These are phyloP conservation scores for Mycena venus DNA, from an alignment of 768 basidiomycete genomes.

Conservation along the genomic window DNA sequence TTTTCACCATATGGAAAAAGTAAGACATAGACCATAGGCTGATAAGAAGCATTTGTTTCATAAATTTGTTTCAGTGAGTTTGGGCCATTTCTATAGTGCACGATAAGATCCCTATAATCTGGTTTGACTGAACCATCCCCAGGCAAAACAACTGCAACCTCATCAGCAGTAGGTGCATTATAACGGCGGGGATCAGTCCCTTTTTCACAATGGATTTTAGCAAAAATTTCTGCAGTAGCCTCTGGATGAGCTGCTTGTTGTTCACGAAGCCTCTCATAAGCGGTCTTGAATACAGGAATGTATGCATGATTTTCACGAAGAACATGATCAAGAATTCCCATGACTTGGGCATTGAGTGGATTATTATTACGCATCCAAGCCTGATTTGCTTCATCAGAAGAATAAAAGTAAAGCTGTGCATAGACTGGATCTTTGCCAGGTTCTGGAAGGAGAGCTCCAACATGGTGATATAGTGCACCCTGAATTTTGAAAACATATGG, in stretches of 20 bases:
- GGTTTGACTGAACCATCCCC: constrained; percentile 34
- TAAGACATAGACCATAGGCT: constrained; percentile 44
- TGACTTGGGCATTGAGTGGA: constrained; percentile 28
- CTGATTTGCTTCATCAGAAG: constrained; percentile 2
- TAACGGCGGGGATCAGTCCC: too few relatives aligned
- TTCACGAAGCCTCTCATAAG: constrained; percentile 17
- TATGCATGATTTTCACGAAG: constrained; percentile 12
- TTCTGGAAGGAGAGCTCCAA: too few relatives aligned
- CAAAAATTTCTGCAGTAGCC: constrained; percentile 6
- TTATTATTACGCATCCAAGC: too few relatives aligned
- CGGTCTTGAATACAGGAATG: not conserved
- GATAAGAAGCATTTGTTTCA: constrained; percentile 50
- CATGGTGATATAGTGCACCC: too few relatives aligned
- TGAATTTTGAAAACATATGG: constrained; percentile 43
- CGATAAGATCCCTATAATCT: not conserved
- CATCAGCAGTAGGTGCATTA: too few relatives aligned
- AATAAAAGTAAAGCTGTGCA: too few relatives aligned
- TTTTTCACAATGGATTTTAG: not conserved
- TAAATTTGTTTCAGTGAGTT: not conserved
- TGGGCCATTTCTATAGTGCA: not conserved
- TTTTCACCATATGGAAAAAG: constrained; percentile 46
- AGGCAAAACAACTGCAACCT: too few relatives aligned
- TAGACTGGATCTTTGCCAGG: too few relatives aligned
- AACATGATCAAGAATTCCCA: constrained; percentile 17
- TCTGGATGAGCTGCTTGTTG: constrained; percentile 34